These are phyloP conservation scores for Neoscytalidium dimidiatum DNA, from an alignment of 2,329 filamentous ascomycete genomes.

Conservation along the genomic window DNA sequence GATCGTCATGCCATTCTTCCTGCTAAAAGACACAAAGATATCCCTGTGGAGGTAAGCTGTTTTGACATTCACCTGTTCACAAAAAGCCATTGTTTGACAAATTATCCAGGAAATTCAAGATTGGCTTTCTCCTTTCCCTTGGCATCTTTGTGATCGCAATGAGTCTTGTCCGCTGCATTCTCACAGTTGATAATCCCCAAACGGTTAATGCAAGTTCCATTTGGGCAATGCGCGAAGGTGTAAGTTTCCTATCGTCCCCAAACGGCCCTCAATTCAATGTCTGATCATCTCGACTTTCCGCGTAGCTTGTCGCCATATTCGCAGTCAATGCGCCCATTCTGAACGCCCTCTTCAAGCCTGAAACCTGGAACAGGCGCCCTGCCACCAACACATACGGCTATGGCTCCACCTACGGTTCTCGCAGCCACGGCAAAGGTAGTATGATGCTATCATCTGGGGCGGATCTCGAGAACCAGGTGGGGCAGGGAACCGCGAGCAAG, in stretches of 20 bases:
- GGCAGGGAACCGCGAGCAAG: not conserved
- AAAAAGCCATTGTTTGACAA: no score
- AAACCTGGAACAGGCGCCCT: not conserved
- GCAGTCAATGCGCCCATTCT: not conserved
- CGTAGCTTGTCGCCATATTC: not conserved
- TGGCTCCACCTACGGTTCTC: not conserved
- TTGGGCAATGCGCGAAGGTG: not conserved
- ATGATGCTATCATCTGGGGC: not conserved
- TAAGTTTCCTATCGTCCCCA: not conserved
- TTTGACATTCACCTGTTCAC: not conserved
- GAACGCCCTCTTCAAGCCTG: not conserved
- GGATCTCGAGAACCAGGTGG: not conserved
- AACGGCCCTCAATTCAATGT: no score
- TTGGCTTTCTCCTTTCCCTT: not conserved
- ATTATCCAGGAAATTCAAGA: not conserved
- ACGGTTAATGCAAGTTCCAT: not conserved
- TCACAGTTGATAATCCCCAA: not conserved
- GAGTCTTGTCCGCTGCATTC: not conserved
- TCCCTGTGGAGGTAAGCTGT: not conserved
- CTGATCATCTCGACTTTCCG: not conserved
- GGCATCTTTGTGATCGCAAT: not conserved
- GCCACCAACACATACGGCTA: not conserved
- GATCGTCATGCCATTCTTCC: not conserved
- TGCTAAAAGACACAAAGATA: not conserved
- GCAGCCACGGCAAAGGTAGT: not conserved